Percentiles rank a stretch among this genome's conserved stretches.
phyloP scores from a whole-genome alignment of 805 yeast genomes.

The Starmerella davenportii region DNA sequence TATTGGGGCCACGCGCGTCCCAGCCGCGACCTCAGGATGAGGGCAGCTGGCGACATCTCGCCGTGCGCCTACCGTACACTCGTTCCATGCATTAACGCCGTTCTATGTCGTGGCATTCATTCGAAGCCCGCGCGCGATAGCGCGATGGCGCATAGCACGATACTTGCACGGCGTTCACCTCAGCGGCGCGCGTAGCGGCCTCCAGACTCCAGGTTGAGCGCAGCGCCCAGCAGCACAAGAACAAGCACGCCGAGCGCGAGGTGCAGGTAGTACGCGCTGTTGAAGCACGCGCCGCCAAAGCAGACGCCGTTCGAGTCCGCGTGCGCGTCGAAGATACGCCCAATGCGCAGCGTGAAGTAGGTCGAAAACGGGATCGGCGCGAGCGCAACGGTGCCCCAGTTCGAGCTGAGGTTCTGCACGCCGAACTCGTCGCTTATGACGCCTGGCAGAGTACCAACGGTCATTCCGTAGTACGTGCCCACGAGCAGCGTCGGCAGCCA shows the following conservation, averaged over 20 bases:
- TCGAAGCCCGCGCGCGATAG: no score
- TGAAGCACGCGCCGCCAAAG: slow-evolving; percentile 12
- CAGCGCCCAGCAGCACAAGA: slow-evolving; percentile 1
- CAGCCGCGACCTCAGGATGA: no score
- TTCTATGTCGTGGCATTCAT: no score
- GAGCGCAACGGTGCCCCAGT: slow-evolving; percentile 55
- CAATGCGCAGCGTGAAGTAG: slow-evolving; percentile 44
- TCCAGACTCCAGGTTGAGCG: slow-evolving; percentile 2
- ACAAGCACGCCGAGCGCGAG: slow-evolving; percentile 4
- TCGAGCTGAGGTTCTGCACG: slow-evolving; percentile 43
- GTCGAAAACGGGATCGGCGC: slow-evolving; percentile 50
- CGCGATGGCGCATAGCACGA: no score
- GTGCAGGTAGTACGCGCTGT: slow-evolving; percentile 12
- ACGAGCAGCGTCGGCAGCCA: slow-evolving; percentile 37
- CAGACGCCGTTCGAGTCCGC: slow-evolving; percentile 17
- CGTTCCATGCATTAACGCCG: no score
- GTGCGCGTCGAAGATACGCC: slow-evolving; percentile 38
- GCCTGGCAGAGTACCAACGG: slow-evolving; percentile 59
- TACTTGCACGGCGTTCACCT: no score
- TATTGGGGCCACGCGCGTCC: no score
- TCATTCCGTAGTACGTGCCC: slow-evolving; percentile 57
- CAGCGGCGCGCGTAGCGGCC: background rate
- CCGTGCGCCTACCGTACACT: no score
- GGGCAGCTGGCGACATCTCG: no score
- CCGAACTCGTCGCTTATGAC: slow-evolving; percentile 62